These are phyloP conservation scores for Saccharomyces hybrid DNA, from an alignment of 1,139 yeast species.

Conservation along the genomic window DNA sequence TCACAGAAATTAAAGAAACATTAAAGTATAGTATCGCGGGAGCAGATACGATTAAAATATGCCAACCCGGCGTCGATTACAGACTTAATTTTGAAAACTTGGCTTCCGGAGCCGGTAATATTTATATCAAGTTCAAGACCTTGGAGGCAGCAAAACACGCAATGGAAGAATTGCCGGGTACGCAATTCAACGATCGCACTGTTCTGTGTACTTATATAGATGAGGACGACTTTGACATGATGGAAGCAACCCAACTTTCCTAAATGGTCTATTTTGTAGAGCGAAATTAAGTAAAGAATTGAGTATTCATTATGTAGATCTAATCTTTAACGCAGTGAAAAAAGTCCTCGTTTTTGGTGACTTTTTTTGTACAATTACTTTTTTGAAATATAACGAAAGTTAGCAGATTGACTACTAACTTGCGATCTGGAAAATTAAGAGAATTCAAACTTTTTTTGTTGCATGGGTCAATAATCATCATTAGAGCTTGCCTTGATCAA, in stretches of 20 bases:
- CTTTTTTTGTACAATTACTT: background rate
- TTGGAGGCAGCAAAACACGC: slow-evolving; percentile 51
- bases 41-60: slow-evolving; percentile 53
- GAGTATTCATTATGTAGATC: slow-evolving; percentile 6
- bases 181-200: slow-evolving; percentile 61
- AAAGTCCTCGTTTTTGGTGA: background rate
- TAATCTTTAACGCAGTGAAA: background rate
- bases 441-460: background rate
- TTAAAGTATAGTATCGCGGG: slow-evolving; percentile 49
- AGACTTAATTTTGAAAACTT: slow-evolving; percentile 38
- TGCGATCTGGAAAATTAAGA: background rate
- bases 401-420: background rate
- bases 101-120: slow-evolving; percentile 56
- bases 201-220: slow-evolving; percentile 60
- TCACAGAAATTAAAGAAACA: slow-evolving; percentile 46
- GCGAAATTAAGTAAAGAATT: background rate
- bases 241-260: background rate
- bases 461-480: background rate
- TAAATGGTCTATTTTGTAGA: background rate
- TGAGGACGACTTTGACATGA: slow-evolving; percentile 45
- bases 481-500: background rate
- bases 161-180: slow-evolving; percentile 57
- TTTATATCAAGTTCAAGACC: slow-evolving; percentile 57
- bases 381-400: background rate
- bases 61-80: slow-evolving; percentile 52